A percentile compares a stretch with the other conserved stretches of the same genome.
Evolutionary conservation across 2,329 filamentous ascomycete species (phyloP).

Genomic region (Sarocladium strictum): DNA sequence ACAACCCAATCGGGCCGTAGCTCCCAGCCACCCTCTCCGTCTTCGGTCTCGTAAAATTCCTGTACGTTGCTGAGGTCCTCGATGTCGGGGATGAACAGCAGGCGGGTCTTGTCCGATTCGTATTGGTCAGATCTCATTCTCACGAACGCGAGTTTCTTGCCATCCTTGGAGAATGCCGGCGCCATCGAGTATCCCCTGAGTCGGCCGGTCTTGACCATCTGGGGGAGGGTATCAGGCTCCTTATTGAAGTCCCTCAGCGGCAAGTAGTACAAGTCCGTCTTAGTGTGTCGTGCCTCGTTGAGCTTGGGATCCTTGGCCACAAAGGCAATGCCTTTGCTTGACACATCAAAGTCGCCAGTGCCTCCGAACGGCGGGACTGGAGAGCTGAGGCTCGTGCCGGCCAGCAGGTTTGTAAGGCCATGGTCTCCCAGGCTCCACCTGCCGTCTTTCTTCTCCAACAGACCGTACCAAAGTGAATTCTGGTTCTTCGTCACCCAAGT

Average conservation of each 20-base stretch:
- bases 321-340: slow-evolving; percentile 60
- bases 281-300: slow-evolving; percentile 69
- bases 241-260: slow-evolving; percentile 57
- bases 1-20: slow-evolving; percentile 48
- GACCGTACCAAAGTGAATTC: slow-evolving; percentile 68
- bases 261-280: slow-evolving; percentile 73
- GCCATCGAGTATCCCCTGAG: slow-evolving; percentile 58
- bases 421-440: slow-evolving; percentile 35
- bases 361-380: slow-evolving; percentile 77
- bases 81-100: slow-evolving; percentile 60
- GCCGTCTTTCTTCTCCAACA: slow-evolving; percentile 40
- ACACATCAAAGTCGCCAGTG: slow-evolving; percentile 72
- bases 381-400: slow-evolving; percentile 51
- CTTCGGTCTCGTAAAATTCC: slow-evolving; percentile 55
- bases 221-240: slow-evolving; percentile 39
- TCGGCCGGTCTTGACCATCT: slow-evolving; percentile 46
- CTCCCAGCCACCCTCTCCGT: slow-evolving; percentile 61
- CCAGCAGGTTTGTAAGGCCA: slow-evolving; percentile 58
- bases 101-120: slow-evolving; percentile 66
- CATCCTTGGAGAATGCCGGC: slow-evolving; percentile 70
- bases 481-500: slow-evolving; percentile 63
- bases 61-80: slow-evolving; percentile 49
- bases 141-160: slow-evolving; percentile 66
- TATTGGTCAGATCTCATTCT: slow-evolving; percentile 74
- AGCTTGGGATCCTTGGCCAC: slow-evolving; percentile 68